Evolutionary conservation across 176 grass and related monocot species (phyloP).

Genomic region (Eragrostis nindensis): DNA sequence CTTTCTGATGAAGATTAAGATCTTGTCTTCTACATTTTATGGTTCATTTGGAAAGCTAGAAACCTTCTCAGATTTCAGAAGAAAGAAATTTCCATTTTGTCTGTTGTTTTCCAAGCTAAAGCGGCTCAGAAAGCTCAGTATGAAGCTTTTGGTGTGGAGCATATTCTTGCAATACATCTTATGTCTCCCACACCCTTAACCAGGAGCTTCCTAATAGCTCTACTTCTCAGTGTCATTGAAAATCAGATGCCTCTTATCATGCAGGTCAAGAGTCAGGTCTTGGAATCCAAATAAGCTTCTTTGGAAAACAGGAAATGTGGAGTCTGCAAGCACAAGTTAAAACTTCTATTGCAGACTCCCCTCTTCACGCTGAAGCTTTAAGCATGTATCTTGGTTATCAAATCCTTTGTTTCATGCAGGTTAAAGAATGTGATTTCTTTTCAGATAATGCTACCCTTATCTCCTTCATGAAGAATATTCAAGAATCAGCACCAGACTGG

Average conservation of each 20-base stretch:
- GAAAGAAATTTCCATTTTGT: not conserved
- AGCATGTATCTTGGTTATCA: not conserved
- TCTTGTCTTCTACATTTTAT: not conserved
- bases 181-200: not conserved
- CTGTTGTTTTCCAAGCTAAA: not conserved
- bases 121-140: not conserved
- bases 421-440: no score
- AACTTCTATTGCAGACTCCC: not conserved
- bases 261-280: not conserved
- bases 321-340: not conserved
- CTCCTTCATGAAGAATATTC: no score
- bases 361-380: not conserved
- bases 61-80: not conserved
- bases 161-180: not conserved
- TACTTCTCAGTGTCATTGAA: not conserved
- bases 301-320: not conserved
- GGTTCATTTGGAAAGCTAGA: not conserved
- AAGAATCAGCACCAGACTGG: no score
- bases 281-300: not conserved
- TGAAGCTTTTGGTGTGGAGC: not conserved
- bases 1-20: not conserved
- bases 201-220: not conserved
- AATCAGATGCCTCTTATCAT: not conserved
- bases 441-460: no score
- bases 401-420: no score